These are phyloP conservation scores for Colletotrichum truncatum DNA, from an alignment of 2,329 filamentous ascomycete species.

Conservation along the genomic window DNA sequence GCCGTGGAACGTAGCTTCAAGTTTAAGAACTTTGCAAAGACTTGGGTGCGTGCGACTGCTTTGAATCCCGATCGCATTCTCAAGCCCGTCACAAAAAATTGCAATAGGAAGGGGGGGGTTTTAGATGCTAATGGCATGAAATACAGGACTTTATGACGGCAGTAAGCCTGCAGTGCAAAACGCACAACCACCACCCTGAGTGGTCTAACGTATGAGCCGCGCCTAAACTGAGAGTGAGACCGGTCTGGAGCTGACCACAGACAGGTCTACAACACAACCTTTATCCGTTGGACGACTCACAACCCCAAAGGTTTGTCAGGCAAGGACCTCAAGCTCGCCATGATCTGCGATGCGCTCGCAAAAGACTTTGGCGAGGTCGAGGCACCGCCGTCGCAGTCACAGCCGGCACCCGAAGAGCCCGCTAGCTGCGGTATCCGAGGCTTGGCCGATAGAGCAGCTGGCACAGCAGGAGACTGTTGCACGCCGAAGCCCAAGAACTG, in stretches of 20 bases:
- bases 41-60: conserved; percentile 60
- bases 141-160: conserved; percentile 81
- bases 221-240: not conserved
- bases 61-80: too few relatives aligned
- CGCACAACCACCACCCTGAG: conserved; percentile 77
- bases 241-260: not conserved
- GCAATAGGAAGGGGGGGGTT: too few relatives aligned
- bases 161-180: conserved; percentile 73
- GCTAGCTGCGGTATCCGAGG: conserved; percentile 48
- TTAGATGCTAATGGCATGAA: not conserved
- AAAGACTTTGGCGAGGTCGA: conserved; percentile 63
- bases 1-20: conserved; percentile 68
- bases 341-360: conserved; percentile 68
- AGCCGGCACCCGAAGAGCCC: conserved; percentile 37
- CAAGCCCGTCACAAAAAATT: too few relatives aligned
- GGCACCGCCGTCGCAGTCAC: conserved; percentile 24
- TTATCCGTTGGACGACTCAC: conserved; percentile 80
- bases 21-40: conserved; percentile 73
- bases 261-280: conserved; percentile 76
- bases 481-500: conserved; percentile 53
- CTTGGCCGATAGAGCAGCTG: conserved; percentile 56
- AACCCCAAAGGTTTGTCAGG: conserved; percentile 70
- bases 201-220: conserved; percentile 73
- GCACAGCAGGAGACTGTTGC: conserved; percentile 63
- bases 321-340: conserved; percentile 71